These are phyloP conservation scores for Miscanthus sacchariflorus DNA, from an alignment of 202 grass and related monocot genomes.

Conservation along the genomic window DNA sequence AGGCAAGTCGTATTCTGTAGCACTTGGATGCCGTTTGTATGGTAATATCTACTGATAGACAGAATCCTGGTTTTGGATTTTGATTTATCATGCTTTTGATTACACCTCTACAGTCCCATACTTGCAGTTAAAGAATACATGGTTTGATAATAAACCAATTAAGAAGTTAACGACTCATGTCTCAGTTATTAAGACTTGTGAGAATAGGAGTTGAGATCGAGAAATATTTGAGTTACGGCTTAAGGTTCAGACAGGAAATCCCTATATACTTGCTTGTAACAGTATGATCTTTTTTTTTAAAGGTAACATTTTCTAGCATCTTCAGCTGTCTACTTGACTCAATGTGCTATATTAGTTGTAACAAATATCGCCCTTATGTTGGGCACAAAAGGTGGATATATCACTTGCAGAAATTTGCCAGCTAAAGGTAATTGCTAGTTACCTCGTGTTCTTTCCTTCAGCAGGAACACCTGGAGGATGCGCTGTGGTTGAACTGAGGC, in stretches of 20 bases:
- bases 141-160: not conserved
- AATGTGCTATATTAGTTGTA: not conserved
- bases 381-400: not conserved
- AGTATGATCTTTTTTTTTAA: not conserved
- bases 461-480: conserved; percentile 3
- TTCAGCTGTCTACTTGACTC: conserved; percentile 1
- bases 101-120: not conserved
- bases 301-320: not conserved
- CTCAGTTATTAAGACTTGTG: not conserved
- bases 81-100: not conserved
- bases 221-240: not conserved
- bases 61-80: not conserved
- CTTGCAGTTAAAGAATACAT: conserved; percentile 7
- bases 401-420: conserved; percentile 27
- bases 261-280: not conserved
- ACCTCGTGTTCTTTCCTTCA: conserved; percentile 45
- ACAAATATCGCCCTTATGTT: not conserved
- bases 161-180: not conserved
- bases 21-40: not conserved
- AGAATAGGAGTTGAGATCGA: not conserved
- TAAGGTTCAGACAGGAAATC: conserved; percentile 1
- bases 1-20: not conserved
- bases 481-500: conserved; percentile 33
- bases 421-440: conserved; percentile 33
- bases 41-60: not conserved